phyloP scores from a whole-genome alignment of 2,329 filamentous ascomycete genomes.

The Trichoderma semiorbis region DNA sequence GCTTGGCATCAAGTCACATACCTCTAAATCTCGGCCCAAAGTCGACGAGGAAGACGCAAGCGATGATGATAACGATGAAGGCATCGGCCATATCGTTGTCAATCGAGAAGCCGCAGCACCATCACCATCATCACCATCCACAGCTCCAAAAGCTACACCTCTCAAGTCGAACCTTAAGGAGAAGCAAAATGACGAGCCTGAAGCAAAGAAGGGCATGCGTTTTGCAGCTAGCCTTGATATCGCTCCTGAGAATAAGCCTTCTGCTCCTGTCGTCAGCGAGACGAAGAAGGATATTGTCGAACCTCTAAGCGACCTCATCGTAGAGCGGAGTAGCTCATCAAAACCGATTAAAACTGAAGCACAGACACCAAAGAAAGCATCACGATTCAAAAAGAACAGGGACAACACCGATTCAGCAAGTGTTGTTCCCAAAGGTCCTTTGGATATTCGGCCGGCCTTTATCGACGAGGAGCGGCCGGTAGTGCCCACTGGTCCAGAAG shows the following conservation, averaged over 20 bases:
- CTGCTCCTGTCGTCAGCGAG: conserved; percentile 21
- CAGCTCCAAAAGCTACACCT: conserved; percentile 23
- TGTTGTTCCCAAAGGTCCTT: conserved; percentile 39
- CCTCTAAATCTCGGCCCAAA: conserved; percentile 58
- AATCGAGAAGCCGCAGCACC: conserved; percentile 27
- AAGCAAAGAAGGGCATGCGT: conserved; percentile 67
- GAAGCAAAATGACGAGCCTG: conserved; percentile 22
- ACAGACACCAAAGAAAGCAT: conserved; percentile 42
- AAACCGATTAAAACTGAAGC: conserved; percentile 21
- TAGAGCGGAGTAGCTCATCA: conserved; percentile 42
- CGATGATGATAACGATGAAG: conserved; percentile 47
- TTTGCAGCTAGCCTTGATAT: conserved; percentile 75
- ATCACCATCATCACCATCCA: conserved; percentile 20
- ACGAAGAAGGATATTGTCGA: conserved; percentile 37
- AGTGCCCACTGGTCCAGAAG: conserved; percentile 49
- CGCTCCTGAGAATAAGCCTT: conserved; percentile 41
- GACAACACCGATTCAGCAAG: conserved; percentile 20
- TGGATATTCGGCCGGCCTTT: conserved; percentile 42
- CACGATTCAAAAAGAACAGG: conserved; percentile 50
- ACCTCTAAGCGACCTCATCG: conserved; percentile 50
- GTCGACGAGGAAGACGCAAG: conserved; percentile 35
- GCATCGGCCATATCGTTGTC: conserved; percentile 56
- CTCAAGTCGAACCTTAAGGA: conserved; percentile 35
- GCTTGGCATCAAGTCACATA: conserved; percentile 57
- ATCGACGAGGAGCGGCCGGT: conserved; percentile 36